Base-by-base conservation (phyloP, 345 rosid genomes). In the Citrus sp. region DNA sequence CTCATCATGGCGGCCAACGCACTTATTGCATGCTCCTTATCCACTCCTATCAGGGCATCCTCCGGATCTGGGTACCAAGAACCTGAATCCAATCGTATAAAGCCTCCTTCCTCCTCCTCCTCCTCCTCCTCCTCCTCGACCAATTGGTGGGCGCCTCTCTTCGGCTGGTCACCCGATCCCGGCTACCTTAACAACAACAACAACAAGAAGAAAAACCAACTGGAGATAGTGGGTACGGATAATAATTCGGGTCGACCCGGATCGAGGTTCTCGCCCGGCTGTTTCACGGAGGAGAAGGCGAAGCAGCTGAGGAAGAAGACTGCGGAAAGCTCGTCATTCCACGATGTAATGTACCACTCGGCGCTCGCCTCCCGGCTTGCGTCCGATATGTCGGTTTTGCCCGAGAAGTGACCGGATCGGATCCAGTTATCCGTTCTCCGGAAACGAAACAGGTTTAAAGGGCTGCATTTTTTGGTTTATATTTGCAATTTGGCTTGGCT, bases 261-360 rank as follows among this genome's bases (percentile, higher is more conserved):
- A 73, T 72, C 88, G 51, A 79, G 80, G 42, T 79, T 83, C 81
- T 60, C 78, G 4, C 82, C 18, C 14, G 87, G 85, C 16, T 75
- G 87, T 30, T 88, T 88, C 87, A 88, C 91, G 4, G 91, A 86
- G 37, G 91, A 86, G 85, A 88, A 88, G 77, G 91, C 91, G 56
- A 83, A 54, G 78, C 82, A 81, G 81, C 88, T 88, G 28, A 62
- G 91, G 67, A 81, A 40, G 87, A 86, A 82, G 89, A 86, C 87
- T 2, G 51, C 56, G 72, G 89, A 85, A 71, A 35, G 81, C 4
- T 73, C 58, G 37, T 21, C 85, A 28, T 86, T 86, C 74, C 91
- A 88, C 78, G 91, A 86, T 64, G 79, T 78, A 54, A 88, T 88
- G 91, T 88, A 88, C 83, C 91, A 84, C 81, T 88, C 91, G 0